Conservation (phyloP, 2,329 filamentous ascomycete genomes). For the Aspergillus aculeatinus region DNA sequence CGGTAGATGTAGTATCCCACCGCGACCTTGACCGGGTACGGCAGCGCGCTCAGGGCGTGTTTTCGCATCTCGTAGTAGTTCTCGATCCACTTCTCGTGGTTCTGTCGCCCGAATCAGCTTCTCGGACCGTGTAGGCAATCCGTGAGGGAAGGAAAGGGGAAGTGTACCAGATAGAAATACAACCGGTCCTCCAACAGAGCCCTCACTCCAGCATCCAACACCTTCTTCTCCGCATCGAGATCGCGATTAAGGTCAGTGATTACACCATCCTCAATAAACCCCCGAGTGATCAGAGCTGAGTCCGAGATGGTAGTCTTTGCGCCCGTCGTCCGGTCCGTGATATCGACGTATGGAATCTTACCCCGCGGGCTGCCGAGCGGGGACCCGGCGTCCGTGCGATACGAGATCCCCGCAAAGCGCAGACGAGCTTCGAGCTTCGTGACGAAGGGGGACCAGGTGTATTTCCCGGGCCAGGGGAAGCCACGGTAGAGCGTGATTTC, state of each 20-base stretch:
- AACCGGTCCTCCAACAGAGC: conserved; percentile 61
- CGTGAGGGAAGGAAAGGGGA: background rate
- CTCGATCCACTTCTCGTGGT: conserved; percentile 57
- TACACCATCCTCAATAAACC: conserved; percentile 43
- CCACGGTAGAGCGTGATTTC: conserved; percentile 52
- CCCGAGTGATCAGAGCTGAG: conserved; percentile 55
- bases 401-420: conserved; percentile 53
- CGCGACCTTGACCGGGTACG: conserved; percentile 53
- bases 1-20: conserved; percentile 54
- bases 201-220: conserved; percentile 53
- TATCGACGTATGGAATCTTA: conserved; percentile 60
- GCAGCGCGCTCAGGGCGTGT: conserved; percentile 49
- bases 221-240: conserved; percentile 41
- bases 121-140: background rate
- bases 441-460: conserved; percentile 63
- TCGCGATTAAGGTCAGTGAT: conserved; percentile 52
- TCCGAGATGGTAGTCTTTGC: conserved; percentile 45
- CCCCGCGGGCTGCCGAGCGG: conserved; percentile 51
- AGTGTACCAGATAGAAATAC: conserved; percentile 55
- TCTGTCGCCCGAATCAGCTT: conserved; percentile 25
- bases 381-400: conserved; percentile 49
- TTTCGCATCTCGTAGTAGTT: conserved; percentile 62
- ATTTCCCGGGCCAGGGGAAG: conserved; percentile 39
- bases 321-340: conserved; percentile 15
- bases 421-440: conserved; percentile 63